phyloP scores from a whole-genome alignment of 2,329 filamentous ascomycete species.

The Colletotrichum melonis region DNA sequence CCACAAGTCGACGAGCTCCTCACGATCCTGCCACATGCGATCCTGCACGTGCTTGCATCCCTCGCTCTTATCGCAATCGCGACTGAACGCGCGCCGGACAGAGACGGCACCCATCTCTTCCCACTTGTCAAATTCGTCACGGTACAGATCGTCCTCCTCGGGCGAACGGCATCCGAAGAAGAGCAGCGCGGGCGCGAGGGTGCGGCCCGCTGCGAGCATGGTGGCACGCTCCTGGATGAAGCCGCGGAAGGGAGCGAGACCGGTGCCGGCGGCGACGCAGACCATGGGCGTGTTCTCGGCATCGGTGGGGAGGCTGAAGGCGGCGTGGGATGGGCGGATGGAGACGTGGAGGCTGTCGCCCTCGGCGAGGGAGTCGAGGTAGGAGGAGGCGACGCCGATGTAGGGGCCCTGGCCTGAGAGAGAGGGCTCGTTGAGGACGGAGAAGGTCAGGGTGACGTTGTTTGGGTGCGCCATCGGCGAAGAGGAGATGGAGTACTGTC shows the following conservation, averaged over 20 bases:
- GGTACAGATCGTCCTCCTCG: slow-evolving; percentile 47
- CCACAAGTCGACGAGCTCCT: slow-evolving; percentile 48
- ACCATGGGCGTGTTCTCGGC: slow-evolving; percentile 56
- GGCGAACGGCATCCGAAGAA: slow-evolving; percentile 54
- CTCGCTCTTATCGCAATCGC: slow-evolving; percentile 53
- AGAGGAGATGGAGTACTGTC: slow-evolving; percentile 72
- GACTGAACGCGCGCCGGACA: slow-evolving; percentile 67
- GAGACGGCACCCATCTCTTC: slow-evolving; percentile 58
- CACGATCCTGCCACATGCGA: slow-evolving; percentile 48
- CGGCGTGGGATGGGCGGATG: slow-evolving; percentile 51
- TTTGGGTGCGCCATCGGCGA: slow-evolving; percentile 69
- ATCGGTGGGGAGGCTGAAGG: slow-evolving; percentile 56
- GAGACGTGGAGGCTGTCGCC: slow-evolving; percentile 62
- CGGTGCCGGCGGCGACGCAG: slow-evolving; percentile 62
- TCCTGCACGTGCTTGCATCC: slow-evolving; percentile 64
- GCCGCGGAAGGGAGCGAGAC: slow-evolving; percentile 56
- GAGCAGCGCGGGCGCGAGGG: slow-evolving; percentile 50
- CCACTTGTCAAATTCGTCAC: slow-evolving; percentile 39
- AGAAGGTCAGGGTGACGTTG: slow-evolving; percentile 72
- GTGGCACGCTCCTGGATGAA: slow-evolving; percentile 51
- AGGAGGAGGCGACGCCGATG: slow-evolving; percentile 71
- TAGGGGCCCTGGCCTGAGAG: slow-evolving; percentile 61
- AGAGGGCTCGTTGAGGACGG: slow-evolving; percentile 65
- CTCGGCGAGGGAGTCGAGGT: slow-evolving; percentile 62
- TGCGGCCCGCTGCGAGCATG: slow-evolving; percentile 46